Conservation (phyloP, 2,329 filamentous ascomycete genomes). For the Colletotrichum eremochloae region DNA sequence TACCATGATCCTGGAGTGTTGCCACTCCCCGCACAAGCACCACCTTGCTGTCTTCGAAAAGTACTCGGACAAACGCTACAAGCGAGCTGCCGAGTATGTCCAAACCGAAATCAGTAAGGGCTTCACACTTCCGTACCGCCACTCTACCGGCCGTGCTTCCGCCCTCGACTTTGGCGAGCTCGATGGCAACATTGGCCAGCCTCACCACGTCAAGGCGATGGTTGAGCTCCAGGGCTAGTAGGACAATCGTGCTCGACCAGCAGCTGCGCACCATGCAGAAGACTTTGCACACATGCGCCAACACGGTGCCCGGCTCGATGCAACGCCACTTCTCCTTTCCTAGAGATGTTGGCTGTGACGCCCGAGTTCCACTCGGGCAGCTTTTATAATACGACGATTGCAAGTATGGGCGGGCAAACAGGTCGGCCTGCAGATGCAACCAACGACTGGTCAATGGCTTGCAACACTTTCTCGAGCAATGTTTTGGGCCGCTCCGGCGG, state of each 20-base stretch:
- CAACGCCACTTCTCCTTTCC: slow-evolving; percentile 27
- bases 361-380: not conserved
- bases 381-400: slow-evolving; percentile 23
- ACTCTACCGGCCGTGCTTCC: slow-evolving; percentile 50
- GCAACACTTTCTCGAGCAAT: slow-evolving; percentile 31
- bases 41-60: slow-evolving; percentile 92
- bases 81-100: slow-evolving; percentile 85
- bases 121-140: slow-evolving; percentile 64
- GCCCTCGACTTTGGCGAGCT: slow-evolving; percentile 38
- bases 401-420: slow-evolving; percentile 4
- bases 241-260: slow-evolving; percentile 36
- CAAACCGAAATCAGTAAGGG: slow-evolving; percentile 77
- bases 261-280: slow-evolving; percentile 22
- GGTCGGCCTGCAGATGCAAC: slow-evolving; percentile 16
- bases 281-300: slow-evolving; percentile 11
- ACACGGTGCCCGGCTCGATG: slow-evolving; percentile 18
- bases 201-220: slow-evolving; percentile 33
- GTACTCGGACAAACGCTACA: slow-evolving; percentile 89
- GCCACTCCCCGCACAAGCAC: slow-evolving; percentile 82
- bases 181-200: slow-evolving; percentile 32
- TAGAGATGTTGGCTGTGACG: slow-evolving; percentile 15
- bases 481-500: slow-evolving; percentile 32
- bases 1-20: slow-evolving; percentile 87
- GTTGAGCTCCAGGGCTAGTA: slow-evolving; percentile 41
- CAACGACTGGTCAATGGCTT: slow-evolving; percentile 24